phyloP scores from a whole-genome alignment of 768 basidiomycete genomes.

The Obba rivulosa region DNA sequence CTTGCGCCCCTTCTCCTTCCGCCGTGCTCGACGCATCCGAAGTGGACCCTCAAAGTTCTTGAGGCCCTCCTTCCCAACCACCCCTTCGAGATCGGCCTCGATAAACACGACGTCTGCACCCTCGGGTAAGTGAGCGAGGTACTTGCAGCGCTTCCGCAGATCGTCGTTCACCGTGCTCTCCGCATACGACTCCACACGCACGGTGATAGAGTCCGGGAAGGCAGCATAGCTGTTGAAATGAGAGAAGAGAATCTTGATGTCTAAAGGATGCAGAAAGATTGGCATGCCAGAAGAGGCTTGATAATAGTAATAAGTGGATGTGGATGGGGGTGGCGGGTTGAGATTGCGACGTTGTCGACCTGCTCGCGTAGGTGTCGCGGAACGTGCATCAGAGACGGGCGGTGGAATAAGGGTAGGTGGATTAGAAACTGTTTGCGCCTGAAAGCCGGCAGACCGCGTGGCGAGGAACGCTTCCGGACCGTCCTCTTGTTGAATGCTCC shows the following conservation, averaged over 20 bases:
- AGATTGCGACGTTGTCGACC: constrained; percentile 69
- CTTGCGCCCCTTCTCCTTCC: constrained; percentile 78
- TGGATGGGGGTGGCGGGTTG: constrained; percentile 82
- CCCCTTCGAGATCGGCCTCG: constrained; percentile 75
- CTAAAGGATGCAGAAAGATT: constrained; percentile 91
- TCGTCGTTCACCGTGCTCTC: constrained; percentile 88
- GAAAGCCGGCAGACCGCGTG: constrained; percentile 24
- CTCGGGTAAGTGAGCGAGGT: constrained; percentile 87
- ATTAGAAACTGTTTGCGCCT: not conserved
- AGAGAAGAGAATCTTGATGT: constrained; percentile 87
- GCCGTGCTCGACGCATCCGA: constrained; percentile 62
- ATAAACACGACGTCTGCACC: constrained; percentile 92
- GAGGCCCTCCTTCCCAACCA: constrained; percentile 72
- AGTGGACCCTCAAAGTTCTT: constrained; percentile 82
- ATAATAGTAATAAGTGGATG: constrained; percentile 92
- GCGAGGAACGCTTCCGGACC: constrained; percentile 57
- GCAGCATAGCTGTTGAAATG: constrained; percentile 77
- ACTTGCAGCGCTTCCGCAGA: constrained; percentile 91
- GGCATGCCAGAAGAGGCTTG: constrained; percentile 89
- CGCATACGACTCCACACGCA: constrained; percentile 72
- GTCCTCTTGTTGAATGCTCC: constrained; percentile 25
- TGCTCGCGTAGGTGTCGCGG: constrained; percentile 28
- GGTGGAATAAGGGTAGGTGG: constrained; percentile 3
- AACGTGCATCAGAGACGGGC: constrained; percentile 3
- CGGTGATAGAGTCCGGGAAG: constrained; percentile 77